Evolutionary conservation across 129 eudicot species (phyloP).

Genomic region (Artemisia argyi): DNA sequence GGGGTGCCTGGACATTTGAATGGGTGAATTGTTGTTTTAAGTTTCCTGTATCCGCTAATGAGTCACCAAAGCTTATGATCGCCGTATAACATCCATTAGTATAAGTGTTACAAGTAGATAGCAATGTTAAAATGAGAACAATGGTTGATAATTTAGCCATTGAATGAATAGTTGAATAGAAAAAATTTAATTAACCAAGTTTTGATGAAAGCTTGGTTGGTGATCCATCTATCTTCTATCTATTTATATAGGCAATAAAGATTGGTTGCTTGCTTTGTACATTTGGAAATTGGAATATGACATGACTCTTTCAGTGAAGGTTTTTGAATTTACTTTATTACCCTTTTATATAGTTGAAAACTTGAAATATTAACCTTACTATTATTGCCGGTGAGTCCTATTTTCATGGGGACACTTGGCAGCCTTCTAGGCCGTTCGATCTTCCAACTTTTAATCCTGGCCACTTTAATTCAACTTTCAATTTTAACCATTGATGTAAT

Average conservation of each 20-base stretch:
- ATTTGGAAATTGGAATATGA: constrained; percentile 5
- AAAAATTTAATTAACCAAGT: background rate
- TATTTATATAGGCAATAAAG: constrained; percentile 15
- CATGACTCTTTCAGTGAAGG: background rate
- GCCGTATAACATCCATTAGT: constrained; percentile 40
- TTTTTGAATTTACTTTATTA: constrained; percentile 18
- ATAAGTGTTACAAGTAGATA: constrained; percentile 3
- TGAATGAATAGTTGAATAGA: background rate
- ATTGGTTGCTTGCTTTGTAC: background rate
- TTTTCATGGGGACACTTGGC: too few relatives aligned
- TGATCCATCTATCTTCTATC: constrained; percentile 17
- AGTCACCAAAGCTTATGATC: constrained; percentile 82
- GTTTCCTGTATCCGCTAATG: constrained; percentile 84
- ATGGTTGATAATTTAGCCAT: constrained; percentile 28
- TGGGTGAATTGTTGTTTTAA: constrained; percentile 3
- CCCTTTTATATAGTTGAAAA: too few relatives aligned
- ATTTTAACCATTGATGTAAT: too few relatives aligned
- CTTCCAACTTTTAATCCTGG: too few relatives aligned
- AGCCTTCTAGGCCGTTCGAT: too few relatives aligned
- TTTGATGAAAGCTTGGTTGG: constrained; percentile 22
- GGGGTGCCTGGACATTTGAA: constrained; percentile 9
- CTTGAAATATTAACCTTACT: too few relatives aligned
- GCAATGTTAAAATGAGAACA: constrained; percentile 2
- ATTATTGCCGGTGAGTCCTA: too few relatives aligned
- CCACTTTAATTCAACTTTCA: too few relatives aligned